Evolutionary conservation across 352 stramenopile genomes (phyloP), one percentile per base, ranked within the genome.

Genomic region (Pythium phragmiticola): DNA sequence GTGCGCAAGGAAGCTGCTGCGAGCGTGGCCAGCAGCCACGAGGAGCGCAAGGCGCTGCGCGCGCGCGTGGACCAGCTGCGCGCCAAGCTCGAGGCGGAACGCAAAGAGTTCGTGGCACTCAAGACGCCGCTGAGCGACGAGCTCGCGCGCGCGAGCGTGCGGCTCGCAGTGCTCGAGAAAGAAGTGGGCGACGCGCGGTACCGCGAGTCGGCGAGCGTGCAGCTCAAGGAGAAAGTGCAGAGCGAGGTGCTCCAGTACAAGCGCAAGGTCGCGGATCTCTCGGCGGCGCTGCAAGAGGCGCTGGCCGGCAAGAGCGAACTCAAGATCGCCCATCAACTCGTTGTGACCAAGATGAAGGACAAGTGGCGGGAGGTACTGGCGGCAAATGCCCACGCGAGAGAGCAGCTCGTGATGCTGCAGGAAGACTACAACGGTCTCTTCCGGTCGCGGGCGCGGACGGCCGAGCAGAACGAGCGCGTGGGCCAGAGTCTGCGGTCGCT

Each of bases 341-440:
- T 83, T 57, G 51, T 81, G 5, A 57, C 66, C 34, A 74, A 77
- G 39, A 85, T 87, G 72, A 90, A 90, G 61, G 62, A 82, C n/a
- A 88, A 88, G 37, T 88, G 78, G 80, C 69, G 75, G 37, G 82
- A 89, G 33, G 55, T 88, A 14, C 47, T 90, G 14, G 55, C 49
- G 8, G 69, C 19, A 12, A 65, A 82, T 30, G 68, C 78, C 17
- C 77, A 80, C 47, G 70, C 76, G 0, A 84, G 81, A 46, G 77
- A 89, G 49, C 78, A 89, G 42, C 58, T 88, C 3, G 36, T 72
- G 61, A 89, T 89, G 82, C 57, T 90, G 0, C 78, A 89, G 49
- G 82, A 90, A 59, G 82, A 90, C 57, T 92, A 89, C 63, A 72
- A 76, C n/a, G 80, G 75, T 1, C 69, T 89, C 14, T 92, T 78